These are phyloP conservation scores for Alnus glutinosa DNA, from an alignment of 306 rosid genomes.

Conservation along the genomic window DNA sequence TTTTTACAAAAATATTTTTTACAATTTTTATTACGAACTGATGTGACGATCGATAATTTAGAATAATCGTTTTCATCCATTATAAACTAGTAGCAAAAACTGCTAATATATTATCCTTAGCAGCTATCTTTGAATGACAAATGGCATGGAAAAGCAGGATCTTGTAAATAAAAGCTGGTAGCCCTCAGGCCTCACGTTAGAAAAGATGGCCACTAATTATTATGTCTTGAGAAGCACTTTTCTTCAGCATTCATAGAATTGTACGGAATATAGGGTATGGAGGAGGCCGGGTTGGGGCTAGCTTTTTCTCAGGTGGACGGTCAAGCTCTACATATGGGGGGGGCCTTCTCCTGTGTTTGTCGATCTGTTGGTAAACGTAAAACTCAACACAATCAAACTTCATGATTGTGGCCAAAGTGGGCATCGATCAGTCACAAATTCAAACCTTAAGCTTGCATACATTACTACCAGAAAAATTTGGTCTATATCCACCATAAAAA, in stretches of 20 bases:
- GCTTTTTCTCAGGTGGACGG: neutral
- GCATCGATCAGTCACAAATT: neutral
- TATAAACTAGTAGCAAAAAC: too few species aligned
- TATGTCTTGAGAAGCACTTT: neutral
- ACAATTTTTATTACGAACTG: too few species aligned
- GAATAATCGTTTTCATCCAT: too few species aligned
- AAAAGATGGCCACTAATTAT: conserved; percentile 6
- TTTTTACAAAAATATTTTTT: too few species aligned
- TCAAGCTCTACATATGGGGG: neutral
- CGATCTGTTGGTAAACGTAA: neutral
- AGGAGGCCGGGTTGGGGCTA: neutral
- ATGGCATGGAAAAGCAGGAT: neutral
- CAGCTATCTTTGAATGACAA: neutral
- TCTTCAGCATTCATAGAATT: neutral
- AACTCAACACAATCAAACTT: too few species aligned
- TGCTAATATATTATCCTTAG: too few species aligned
- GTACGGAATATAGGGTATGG: too few species aligned
- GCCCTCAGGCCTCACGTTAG: neutral
- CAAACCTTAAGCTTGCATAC: neutral
- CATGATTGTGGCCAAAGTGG: neutral
- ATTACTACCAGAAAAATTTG: too few species aligned
- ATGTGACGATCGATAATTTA: too few species aligned
- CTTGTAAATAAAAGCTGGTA: neutral
- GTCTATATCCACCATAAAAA: too few species aligned
- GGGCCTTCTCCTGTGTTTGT: neutral